These are phyloP conservation scores for Aspergillus egyptiacus DNA, from an alignment of 495 filamentous ascomycete species.

Conservation along the genomic window DNA sequence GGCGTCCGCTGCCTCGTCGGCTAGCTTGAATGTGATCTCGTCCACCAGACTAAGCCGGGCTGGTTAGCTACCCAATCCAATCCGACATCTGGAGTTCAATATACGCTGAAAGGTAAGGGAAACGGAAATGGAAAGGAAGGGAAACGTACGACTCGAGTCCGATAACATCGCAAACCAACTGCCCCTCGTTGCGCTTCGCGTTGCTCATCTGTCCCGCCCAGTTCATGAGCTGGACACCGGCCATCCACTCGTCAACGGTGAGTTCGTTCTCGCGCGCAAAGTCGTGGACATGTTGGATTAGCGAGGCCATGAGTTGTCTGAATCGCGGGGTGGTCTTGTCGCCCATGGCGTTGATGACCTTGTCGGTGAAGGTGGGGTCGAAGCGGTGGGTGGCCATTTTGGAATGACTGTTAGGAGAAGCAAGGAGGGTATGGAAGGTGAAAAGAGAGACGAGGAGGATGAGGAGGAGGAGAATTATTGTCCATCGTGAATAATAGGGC, in stretches of 20 bases:
- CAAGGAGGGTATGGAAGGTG: neutral
- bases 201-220: slow-evolving; percentile 66
- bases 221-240: slow-evolving; percentile 55
- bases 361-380: slow-evolving; percentile 60
- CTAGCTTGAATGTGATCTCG: slow-evolving; percentile 67
- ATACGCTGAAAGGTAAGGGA: neutral
- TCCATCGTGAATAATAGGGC: neutral
- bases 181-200: slow-evolving; percentile 66
- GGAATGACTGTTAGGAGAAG: neutral
- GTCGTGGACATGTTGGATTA: slow-evolving; percentile 44
- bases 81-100: too few relatives aligned
- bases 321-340: slow-evolving; percentile 56
- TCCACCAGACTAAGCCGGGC: slow-evolving; percentile 64
- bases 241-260: slow-evolving; percentile 45
- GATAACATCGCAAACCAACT: slow-evolving; percentile 64
- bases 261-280: slow-evolving; percentile 46
- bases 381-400: slow-evolving; percentile 38
- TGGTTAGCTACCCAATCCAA: too few relatives aligned
- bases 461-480: neutral
- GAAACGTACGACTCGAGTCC: slow-evolving; percentile 58
- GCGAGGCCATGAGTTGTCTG: slow-evolving; percentile 35
- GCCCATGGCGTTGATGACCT: slow-evolving; percentile 65
- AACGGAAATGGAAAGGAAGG: slow-evolving; percentile 7
- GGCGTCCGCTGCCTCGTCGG: slow-evolving; percentile 40
- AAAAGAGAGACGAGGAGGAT: neutral